A percentile compares a stretch with the other conserved stretches of the same genome.
Conservation (phyloP, 2,329 filamentous ascomycete genomes). For the Ascochyta lentis region DNA sequence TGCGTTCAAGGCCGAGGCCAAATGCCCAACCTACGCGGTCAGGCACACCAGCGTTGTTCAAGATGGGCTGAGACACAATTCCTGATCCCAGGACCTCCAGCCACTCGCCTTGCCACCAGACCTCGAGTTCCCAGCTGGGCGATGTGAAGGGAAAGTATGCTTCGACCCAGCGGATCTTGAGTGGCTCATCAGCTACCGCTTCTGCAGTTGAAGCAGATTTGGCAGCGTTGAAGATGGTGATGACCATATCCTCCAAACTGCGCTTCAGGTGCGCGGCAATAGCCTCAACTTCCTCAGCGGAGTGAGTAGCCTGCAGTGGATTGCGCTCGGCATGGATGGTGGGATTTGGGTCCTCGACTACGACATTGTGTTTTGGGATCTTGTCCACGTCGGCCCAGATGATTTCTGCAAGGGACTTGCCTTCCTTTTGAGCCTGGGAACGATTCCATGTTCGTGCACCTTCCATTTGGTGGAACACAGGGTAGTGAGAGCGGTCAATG, state of each 20-base stretch:
- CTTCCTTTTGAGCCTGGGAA: constrained; percentile 57
- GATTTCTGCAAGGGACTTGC: constrained; percentile 61
- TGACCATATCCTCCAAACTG: constrained; percentile 86
- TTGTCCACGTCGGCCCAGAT: constrained; percentile 74
- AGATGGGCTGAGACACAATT: constrained; percentile 81
- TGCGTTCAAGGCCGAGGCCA: constrained; percentile 89
- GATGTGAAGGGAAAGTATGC: constrained; percentile 98
- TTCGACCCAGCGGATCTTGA: constrained; percentile 92
- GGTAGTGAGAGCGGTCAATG: constrained; percentile 93
- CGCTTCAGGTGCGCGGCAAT: constrained; percentile 86
- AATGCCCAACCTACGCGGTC: constrained; percentile 91
- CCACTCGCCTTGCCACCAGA: constrained; percentile 94
- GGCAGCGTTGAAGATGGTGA: constrained; percentile 84
- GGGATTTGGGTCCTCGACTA: constrained; percentile 84
- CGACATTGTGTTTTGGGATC: constrained; percentile 75
- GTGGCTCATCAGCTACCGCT: constrained; percentile 62
- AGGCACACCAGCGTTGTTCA: constrained; percentile 77
- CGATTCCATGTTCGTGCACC: constrained; percentile 90
- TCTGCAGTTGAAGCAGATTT: constrained; percentile 64
- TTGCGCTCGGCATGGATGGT: constrained; percentile 79
- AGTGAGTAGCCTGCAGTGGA: constrained; percentile 80
- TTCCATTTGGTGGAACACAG: constrained; percentile 99
- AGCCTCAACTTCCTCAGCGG: constrained; percentile 77
- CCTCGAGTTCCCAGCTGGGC: constrained; percentile 94
- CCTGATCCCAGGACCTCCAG: constrained; percentile 95